phyloP scores from a whole-genome alignment of 371 early-diverging fungal species.

The Apophysomyces variabilis region DNA sequence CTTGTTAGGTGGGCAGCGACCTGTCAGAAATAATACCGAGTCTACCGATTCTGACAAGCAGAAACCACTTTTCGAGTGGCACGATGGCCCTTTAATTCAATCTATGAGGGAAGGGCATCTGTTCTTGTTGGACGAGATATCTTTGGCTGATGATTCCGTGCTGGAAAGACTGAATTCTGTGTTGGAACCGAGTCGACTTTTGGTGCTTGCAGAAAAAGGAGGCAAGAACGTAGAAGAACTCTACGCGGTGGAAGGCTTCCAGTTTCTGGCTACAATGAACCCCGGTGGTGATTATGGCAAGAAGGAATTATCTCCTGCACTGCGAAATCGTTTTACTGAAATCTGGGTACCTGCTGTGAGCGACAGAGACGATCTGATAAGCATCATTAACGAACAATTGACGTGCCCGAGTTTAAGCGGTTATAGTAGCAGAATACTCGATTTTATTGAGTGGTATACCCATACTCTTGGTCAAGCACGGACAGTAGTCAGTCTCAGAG shows the following conservation, averaged over 20 bases:
- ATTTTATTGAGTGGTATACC: conserved; percentile 67
- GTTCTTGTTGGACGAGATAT: conserved; percentile 99
- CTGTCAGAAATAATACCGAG: conserved; percentile 76
- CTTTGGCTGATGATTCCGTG: conserved; percentile 99
- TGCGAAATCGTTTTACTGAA: conserved; percentile 99
- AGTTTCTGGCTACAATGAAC: conserved; percentile 99
- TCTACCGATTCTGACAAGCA: conserved; percentile 21
- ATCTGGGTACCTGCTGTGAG: conserved; percentile 95
- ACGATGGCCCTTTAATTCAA: conserved; percentile 94
- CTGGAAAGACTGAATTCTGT: conserved; percentile 99
- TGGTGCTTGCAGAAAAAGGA: conserved; percentile 96
- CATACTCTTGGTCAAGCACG: conserved; percentile 47
- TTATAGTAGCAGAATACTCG: conserved; percentile 50
- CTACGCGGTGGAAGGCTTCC: conserved; percentile 77
- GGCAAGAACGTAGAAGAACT: conserved; percentile 77
- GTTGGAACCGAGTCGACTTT: conserved; percentile 89
- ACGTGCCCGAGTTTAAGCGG: conserved; percentile 47
- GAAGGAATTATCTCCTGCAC: conserved; percentile 99
- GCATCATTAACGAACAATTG: conserved; percentile 77
- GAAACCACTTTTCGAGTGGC: conserved; percentile 88
- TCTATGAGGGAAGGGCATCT: conserved; percentile 94
- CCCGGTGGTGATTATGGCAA: conserved; percentile 99
- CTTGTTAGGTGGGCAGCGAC: conserved; percentile 97
- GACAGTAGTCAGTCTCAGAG: conserved; percentile 80
- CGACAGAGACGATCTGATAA: conserved; percentile 76